Conservation (phyloP, 139 green algal genomes). For the Coelastrella sp. region DNA sequence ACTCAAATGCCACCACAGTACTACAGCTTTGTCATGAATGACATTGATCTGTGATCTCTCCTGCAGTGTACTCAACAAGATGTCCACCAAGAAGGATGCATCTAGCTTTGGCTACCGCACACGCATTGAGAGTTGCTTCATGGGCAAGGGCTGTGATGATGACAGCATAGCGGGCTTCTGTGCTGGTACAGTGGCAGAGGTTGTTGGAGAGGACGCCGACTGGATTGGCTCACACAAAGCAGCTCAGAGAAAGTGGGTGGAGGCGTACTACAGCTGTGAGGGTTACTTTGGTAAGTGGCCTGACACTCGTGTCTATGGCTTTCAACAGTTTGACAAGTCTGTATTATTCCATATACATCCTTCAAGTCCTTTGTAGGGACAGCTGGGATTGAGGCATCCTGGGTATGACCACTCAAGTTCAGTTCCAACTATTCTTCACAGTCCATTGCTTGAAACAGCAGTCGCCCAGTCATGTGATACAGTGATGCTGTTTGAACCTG, state of each 20-base stretch:
- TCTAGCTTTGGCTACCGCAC: background rate
- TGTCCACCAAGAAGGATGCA: slow-evolving; percentile 1
- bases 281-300: slow-evolving; percentile 16
- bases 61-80: slow-evolving; percentile 10
- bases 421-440: too few relatives aligned
- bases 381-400: too few relatives aligned
- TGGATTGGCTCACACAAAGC: slow-evolving; percentile 18
- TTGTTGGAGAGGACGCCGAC: background rate
- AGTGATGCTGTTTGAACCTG: too few relatives aligned
- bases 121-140: background rate
- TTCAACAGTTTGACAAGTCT: too few relatives aligned
- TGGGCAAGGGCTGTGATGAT: background rate
- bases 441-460: too few relatives aligned
- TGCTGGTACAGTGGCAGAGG: background rate
- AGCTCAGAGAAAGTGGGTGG: slow-evolving; percentile 13
- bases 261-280: background rate
- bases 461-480: too few relatives aligned
- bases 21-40: background rate
- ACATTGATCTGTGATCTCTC: background rate
- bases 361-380: too few relatives aligned
- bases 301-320: too few relatives aligned
- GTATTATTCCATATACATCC: too few relatives aligned
- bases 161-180: background rate
- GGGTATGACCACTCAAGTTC: too few relatives aligned
- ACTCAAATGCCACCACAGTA: background rate